These are phyloP conservation scores for Candida ponderosae DNA, from an alignment of 805 yeast genomes.

Conservation along the genomic window DNA sequence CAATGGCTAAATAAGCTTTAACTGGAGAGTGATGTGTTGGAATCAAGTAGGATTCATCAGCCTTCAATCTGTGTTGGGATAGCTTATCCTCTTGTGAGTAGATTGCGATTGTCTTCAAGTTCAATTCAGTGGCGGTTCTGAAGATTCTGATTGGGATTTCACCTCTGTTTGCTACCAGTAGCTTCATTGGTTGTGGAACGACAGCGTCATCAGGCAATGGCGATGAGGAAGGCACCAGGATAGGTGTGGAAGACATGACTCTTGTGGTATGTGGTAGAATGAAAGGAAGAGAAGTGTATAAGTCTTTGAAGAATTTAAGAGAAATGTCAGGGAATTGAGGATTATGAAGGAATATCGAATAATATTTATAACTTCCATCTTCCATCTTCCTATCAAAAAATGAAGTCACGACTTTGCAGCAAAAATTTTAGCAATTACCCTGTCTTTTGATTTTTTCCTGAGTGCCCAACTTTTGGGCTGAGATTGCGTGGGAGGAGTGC, in stretches of 20 bases:
- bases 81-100: conserved; percentile 94
- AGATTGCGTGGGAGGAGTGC: too few relatives aligned
- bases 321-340: too few relatives aligned
- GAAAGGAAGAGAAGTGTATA: too few relatives aligned
- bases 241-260: neutral
- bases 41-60: conserved; percentile 88
- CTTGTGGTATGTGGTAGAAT: too few relatives aligned
- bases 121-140: conserved; percentile 94
- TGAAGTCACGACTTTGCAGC: too few relatives aligned
- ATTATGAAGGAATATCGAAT: too few relatives aligned
- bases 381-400: too few relatives aligned
- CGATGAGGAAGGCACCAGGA: neutral
- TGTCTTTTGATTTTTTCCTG: too few relatives aligned
- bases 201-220: neutral
- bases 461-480: too few relatives aligned
- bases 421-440: too few relatives aligned
- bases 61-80: conserved; percentile 91
- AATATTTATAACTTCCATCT: too few relatives aligned
- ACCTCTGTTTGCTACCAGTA: conserved; percentile 79
- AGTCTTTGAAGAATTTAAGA: too few relatives aligned
- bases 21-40: conserved; percentile 91
- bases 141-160: conserved; percentile 85
- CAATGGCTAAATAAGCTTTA: conserved; percentile 91
- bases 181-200: conserved; percentile 31
- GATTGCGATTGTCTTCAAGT: conserved; percentile 95